Evolutionary conservation across 2,329 filamentous ascomycete species (phyloP), one percentile per base, ranked within the genome.

Genomic region (Thelonectria discophora): DNA sequence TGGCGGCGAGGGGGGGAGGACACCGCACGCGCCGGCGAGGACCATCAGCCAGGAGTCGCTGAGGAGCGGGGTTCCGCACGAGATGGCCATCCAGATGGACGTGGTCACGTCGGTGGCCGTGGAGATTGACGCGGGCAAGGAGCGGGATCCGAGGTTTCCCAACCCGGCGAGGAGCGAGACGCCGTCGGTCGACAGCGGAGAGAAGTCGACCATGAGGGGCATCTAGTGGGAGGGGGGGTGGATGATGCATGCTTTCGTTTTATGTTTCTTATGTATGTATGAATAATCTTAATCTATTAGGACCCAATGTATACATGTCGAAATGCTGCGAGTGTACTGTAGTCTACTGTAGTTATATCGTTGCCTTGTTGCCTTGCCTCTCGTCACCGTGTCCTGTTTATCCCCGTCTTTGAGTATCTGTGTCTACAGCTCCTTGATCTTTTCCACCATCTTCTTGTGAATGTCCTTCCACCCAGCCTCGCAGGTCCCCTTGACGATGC

Each of bases 391-490:
- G 27, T 30, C 27, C 27, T 30, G 27, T 30, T 30, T n/a, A n/a
- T n/a, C n/a, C n/a, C n/a, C n/a, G n/a, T n/a, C n/a, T n/a, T n/a
- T n/a, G n/a, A n/a, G 11, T 27, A 24, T 39, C 11, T 45, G 30
- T 30, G 17, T 27, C 45, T 47, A 45, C 21, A 39, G 32, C 57
- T 71, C 69, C 54, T 77, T 72, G 45, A 84, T 65, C 66, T 77
- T 76, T 34, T 65, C 64, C 4, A 76, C 56, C 74, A 86, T 79
- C 72, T 80, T 82, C n/a, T 70, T 75, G 61, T 86, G 84, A 20
- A 86, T 83, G 21, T 74, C 75, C 58, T 71, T 71, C 82, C 83
- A 85, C 8, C 81, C 82, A 20, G 67, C 71, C 65, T 86, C 84
- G 53, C 84, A 84, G 53, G 84, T 80, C 34, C 74, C 73, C 73